A percentile compares a stretch with the other conserved stretches of the same genome.
Evolutionary conservation across 2,329 filamentous ascomycete genomes (phyloP).

Genomic region (Aureobasidium zeae): DNA sequence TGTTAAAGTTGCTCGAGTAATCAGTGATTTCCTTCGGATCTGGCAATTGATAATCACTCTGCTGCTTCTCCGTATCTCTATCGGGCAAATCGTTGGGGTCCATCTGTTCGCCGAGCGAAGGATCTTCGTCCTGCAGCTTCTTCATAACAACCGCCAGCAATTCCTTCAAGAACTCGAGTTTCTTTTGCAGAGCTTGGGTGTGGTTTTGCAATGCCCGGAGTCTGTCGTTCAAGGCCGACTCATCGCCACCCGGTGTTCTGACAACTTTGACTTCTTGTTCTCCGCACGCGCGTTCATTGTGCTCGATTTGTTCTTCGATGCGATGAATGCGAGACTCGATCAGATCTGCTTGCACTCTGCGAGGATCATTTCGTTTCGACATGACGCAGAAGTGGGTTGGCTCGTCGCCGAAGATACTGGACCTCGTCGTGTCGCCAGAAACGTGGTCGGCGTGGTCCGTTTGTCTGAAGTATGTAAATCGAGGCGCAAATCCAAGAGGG

Average conservation of each 20-base stretch:
- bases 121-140: slow-evolving; percentile 49
- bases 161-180: slow-evolving; percentile 49
- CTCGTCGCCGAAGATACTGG: slow-evolving; percentile 86
- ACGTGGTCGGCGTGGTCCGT: slow-evolving; percentile 82
- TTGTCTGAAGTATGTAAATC: slow-evolving; percentile 93
- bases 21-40: slow-evolving; percentile 55
- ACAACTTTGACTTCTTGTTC: slow-evolving; percentile 61
- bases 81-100: slow-evolving; percentile 40
- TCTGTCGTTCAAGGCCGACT: slow-evolving; percentile 47
- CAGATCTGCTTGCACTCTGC: slow-evolving; percentile 76
- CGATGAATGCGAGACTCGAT: slow-evolving; percentile 72
- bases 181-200: slow-evolving; percentile 46
- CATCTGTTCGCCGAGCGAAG: slow-evolving; percentile 37
- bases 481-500: slow-evolving; percentile 83
- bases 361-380: slow-evolving; percentile 64
- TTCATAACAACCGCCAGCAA: slow-evolving; percentile 51
- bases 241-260: slow-evolving; percentile 30
- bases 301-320: slow-evolving; percentile 66
- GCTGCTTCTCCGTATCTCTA: slow-evolving; percentile 20
- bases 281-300: slow-evolving; percentile 62
- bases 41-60: background rate
- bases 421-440: slow-evolving; percentile 68
- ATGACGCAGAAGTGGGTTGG: slow-evolving; percentile 93
- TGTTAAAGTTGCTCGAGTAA: slow-evolving; percentile 91
- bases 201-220: slow-evolving; percentile 48